Conservation (phyloP, 352 stramenopile species). For the Lagenidium sp. region DNA sequence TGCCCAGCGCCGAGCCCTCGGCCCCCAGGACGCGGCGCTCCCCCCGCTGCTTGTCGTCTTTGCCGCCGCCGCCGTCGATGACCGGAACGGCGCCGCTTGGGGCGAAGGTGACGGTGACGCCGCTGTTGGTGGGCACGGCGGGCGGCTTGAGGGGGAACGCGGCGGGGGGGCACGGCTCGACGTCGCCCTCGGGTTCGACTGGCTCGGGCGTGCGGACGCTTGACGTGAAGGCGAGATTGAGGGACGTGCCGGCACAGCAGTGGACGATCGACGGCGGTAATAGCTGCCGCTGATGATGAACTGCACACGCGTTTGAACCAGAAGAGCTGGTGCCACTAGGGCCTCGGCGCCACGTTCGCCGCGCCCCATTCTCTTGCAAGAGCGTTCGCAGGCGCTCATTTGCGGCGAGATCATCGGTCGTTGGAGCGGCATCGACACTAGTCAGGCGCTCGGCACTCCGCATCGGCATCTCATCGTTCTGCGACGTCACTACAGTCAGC, state of each 20-base stretch:
- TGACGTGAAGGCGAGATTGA: too few relatives aligned
- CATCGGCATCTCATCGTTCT: slow-evolving; percentile 68
- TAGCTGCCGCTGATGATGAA: too few relatives aligned
- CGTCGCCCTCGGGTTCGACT: neutral
- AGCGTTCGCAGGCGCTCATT: slow-evolving; percentile 27
- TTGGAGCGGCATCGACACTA: slow-evolving; percentile 1
- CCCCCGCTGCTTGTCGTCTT: too few relatives aligned
- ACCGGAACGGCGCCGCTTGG: too few relatives aligned
- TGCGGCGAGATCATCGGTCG: slow-evolving; percentile 8
- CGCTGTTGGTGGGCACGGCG: neutral
- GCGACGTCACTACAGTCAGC: too few relatives aligned
- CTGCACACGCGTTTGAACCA: too few relatives aligned
- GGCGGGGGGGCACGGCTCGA: neutral
- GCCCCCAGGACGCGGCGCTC: too few relatives aligned
- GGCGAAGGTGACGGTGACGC: slow-evolving; percentile 7
- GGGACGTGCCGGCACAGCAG: too few relatives aligned
- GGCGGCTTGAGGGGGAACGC: neutral
- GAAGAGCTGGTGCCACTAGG: neutral
- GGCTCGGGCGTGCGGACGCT: too few relatives aligned
- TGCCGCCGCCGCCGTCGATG: slow-evolving; percentile 5
- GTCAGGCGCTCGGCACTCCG: slow-evolving; percentile 24
- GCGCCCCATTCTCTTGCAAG: slow-evolving; percentile 30
- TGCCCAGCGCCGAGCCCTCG: too few relatives aligned
- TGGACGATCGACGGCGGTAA: too few relatives aligned
- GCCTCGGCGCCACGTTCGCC: slow-evolving; percentile 31